Percentiles rank a stretch among this genome's conserved stretches.
These are phyloP conservation scores for Cynanchum wilfordii DNA, from an alignment of 257 asterid species.

Conservation along the genomic window DNA sequence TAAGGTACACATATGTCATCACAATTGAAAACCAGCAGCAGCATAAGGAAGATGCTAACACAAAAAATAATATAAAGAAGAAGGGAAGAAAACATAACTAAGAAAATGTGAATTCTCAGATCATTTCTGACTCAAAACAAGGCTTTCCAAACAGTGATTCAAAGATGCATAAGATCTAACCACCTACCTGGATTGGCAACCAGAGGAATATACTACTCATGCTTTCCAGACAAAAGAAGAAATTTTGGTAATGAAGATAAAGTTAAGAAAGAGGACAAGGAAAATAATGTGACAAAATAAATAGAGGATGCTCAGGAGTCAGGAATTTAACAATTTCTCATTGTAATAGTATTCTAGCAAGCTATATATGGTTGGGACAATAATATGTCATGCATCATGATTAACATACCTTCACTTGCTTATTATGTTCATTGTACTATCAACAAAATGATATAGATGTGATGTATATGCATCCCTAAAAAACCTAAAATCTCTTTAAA, in stretches of 20 bases:
- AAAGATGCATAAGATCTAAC: background rate
- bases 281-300: background rate
- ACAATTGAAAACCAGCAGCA: conserved; percentile 1
- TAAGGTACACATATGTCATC: background rate
- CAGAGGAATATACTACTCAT: background rate
- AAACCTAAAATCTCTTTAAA: background rate
- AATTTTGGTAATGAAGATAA: background rate
- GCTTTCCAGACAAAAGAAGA: background rate
- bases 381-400: background rate
- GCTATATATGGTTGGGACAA: background rate
- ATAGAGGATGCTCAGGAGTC: background rate
- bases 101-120: background rate
- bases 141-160: background rate
- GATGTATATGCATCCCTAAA: background rate
- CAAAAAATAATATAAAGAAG: background rate
- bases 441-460: background rate
- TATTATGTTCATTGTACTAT: background rate
- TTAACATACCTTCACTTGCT: background rate
- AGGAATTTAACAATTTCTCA: background rate
- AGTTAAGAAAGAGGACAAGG: background rate
- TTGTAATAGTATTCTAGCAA: background rate
- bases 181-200: background rate
- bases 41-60: background rate
- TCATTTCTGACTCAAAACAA: too few relatives aligned
- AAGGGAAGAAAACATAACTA: background rate